Base-by-base conservation (phyloP, 1,139 yeast genomes). In the Debaryomycetaceae sp. region DNA sequence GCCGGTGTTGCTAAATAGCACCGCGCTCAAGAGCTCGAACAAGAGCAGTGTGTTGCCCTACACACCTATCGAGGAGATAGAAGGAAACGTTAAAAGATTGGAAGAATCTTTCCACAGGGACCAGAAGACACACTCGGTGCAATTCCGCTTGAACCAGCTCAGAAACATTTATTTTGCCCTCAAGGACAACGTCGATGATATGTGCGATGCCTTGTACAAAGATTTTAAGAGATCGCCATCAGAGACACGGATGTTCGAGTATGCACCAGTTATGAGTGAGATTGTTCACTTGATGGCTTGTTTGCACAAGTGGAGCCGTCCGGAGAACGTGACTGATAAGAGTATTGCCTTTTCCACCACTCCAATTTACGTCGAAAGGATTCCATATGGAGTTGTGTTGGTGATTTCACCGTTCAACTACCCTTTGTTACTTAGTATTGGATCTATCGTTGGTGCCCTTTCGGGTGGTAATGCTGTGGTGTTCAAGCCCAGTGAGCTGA, bases 401-500 rank as follows among this genome's bases (percentile, higher is more conserved):
- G 72, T 91, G 45, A 81, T 90, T 44, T 69, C 90, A 1, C 97
- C 98, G 0, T 91, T 87, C 78, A 91, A 91, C 66, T 93, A 85
- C 62, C 99, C 99, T 0, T 63, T 87, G 43, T 52, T 78, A 37
- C 69, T 91, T 51, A 59, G 88, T 0, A 52, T 90, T 24, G 72
- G 80, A 13, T 90, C 97, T 0, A 59, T 91, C 17, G 75, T 83
- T 36, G 89, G 89, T 29, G 97, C 97, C 1, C 69, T 93, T 55
- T 90, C 96, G 2, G 90, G 86, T 20, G 98, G 98, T 22, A 91
- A 91, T 62, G 75, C 84, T 6, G 95, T 87, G 24, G 81, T 87
- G 23, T 69, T 87, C 57, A 91, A 91, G 62, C 95, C 89, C 33
- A 79, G 87, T 34, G 98, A 93, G 63, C 62, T 76, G 47, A 80